These are phyloP conservation scores for Russula abietina DNA, from an alignment of 768 basidiomycete genomes.

Conservation along the genomic window DNA sequence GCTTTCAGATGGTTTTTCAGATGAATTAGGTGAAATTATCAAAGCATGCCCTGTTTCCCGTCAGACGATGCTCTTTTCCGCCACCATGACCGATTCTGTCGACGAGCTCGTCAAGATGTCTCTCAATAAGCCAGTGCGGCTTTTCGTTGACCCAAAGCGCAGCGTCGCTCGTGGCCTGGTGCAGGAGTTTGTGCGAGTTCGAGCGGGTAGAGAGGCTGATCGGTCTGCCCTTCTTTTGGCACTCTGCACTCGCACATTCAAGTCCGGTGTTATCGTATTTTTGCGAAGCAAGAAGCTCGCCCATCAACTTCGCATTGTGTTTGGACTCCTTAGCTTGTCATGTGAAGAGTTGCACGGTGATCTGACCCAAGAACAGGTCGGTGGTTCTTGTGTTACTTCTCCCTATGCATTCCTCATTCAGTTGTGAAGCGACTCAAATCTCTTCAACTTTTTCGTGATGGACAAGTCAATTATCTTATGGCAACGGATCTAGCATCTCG, in stretches of 20 bases:
- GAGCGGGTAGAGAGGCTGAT: slow-evolving; percentile 70
- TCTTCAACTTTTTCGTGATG: slow-evolving; percentile 82
- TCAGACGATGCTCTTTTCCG: slow-evolving; percentile 98
- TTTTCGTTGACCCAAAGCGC: slow-evolving; percentile 94
- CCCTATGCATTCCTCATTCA: not conserved
- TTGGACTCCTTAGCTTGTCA: slow-evolving; percentile 81
- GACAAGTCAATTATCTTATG: slow-evolving; percentile 84
- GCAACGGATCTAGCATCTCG: slow-evolving; percentile 95
- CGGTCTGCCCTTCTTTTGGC: slow-evolving; percentile 71
- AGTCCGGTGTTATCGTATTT: slow-evolving; percentile 81
- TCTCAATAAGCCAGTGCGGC: slow-evolving; percentile 83
- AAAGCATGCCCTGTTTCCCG: slow-evolving; percentile 80
- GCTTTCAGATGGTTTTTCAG: slow-evolving; percentile 92
- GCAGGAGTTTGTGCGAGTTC: slow-evolving; percentile 93
- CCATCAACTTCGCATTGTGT: slow-evolving; percentile 94
- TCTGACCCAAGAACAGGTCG: slow-evolving; percentile 90
- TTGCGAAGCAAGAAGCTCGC: slow-evolving; percentile 95
- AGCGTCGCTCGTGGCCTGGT: slow-evolving; percentile 78
- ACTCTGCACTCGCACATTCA: slow-evolving; percentile 86
- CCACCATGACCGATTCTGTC: slow-evolving; percentile 97
- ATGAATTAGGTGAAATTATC: slow-evolving; percentile 91
- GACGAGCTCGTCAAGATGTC: slow-evolving; percentile 91
- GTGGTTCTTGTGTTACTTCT: slow-evolving; percentile 22
- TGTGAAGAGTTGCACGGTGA: slow-evolving; percentile 94
- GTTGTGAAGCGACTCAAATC: slow-evolving; percentile 68